Evolutionary conservation across 2,329 filamentous ascomycete species (phyloP).

Genomic region (Cylindrodendrum hubeiense): DNA sequence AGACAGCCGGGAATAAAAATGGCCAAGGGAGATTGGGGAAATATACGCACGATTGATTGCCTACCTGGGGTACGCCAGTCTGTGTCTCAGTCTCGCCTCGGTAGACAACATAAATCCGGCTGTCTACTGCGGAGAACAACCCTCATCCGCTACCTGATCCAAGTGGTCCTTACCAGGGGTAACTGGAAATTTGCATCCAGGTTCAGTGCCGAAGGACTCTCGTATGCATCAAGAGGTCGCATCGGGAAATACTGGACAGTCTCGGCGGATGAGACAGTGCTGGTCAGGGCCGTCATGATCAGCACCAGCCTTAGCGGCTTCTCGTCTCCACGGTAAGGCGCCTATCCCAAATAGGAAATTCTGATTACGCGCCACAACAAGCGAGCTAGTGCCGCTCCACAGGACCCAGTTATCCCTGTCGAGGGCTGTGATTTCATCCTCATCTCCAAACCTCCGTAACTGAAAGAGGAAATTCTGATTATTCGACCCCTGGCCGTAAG

Average conservation of each 20-base stretch:
- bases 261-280: neutral
- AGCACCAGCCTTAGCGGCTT: neutral
- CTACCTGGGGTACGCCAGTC: too few species aligned
- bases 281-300: neutral
- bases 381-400: neutral
- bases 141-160: too few species aligned
- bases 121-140: too few species aligned
- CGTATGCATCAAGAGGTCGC: neutral
- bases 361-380: constrained; percentile 15
- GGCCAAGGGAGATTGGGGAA: too few species aligned
- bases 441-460: neutral
- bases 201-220: neutral
- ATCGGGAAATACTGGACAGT: neutral
- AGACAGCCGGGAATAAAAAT: too few species aligned
- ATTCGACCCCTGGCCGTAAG: neutral
- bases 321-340: neutral
- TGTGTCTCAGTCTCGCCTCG: too few species aligned
- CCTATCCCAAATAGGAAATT: constrained; percentile 23
- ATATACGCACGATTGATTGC: too few species aligned
- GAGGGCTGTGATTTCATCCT: neutral
- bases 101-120: too few species aligned
- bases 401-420: neutral
- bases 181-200: neutral
- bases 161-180: too few species aligned
- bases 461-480: neutral